phyloP scores from a whole-genome alignment of 306 rosid genomes.

The Hylodesmum podocarpum region DNA sequence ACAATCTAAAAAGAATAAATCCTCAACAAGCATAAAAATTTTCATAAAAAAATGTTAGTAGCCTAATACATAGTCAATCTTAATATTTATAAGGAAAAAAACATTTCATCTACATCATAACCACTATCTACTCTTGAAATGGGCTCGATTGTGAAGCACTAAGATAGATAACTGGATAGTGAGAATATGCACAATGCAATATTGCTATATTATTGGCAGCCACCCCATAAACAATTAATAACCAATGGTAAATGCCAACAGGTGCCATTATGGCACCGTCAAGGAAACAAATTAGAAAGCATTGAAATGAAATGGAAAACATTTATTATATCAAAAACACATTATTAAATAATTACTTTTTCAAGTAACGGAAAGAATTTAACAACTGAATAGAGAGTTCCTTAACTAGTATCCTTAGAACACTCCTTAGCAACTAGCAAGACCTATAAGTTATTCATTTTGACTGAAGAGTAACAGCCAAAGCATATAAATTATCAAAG shows the following conservation, averaged over 20 bases:
- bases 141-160: not conserved
- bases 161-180: not conserved
- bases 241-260: not conserved
- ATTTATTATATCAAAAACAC: not conserved
- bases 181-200: not conserved
- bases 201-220: not conserved
- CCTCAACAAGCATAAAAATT: not conserved
- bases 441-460: not conserved
- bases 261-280: not conserved
- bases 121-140: not conserved
- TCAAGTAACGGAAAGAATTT: not conserved
- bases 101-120: not conserved
- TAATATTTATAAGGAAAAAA: not conserved
- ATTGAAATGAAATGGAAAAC: not conserved
- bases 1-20: not conserved
- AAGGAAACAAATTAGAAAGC: not conserved
- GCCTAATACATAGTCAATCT: not conserved
- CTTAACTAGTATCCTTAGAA: not conserved
- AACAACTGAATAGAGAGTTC: not conserved
- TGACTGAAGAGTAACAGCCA: not conserved
- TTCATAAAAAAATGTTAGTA: slow-evolving; percentile 2
- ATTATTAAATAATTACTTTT: not conserved
- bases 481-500: slow-evolving; percentile 3
- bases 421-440: not conserved
- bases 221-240: slow-evolving; percentile 5